phyloP scores from a whole-genome alignment of 2,329 filamentous ascomycete genomes.

The Diaporthe sp. region DNA sequence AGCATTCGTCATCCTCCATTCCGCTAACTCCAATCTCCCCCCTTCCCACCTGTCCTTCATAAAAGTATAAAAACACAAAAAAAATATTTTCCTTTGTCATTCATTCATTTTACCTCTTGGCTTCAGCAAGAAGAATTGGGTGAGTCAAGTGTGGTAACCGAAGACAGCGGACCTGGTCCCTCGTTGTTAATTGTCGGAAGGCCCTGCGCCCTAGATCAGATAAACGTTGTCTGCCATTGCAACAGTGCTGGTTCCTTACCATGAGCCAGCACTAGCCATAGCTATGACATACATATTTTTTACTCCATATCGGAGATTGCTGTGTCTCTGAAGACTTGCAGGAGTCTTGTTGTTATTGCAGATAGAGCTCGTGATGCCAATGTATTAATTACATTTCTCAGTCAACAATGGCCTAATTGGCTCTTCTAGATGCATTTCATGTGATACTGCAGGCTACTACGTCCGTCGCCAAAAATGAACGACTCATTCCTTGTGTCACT shows the following conservation, averaged over 20 bases:
- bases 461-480: neutral
- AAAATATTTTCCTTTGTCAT: conserved; percentile 5
- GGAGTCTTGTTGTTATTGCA: neutral
- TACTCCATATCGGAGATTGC: too few relatives aligned
- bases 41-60: neutral
- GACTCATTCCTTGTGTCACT: too few relatives aligned
- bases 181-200: conserved; percentile 19
- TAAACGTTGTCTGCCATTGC: neutral
- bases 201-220: conserved; percentile 31
- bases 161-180: conserved; percentile 16
- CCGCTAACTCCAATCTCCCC: neutral
- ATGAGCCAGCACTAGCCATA: neutral
- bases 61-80: neutral
- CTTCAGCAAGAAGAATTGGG: conserved; percentile 15
- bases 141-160: conserved; percentile 8
- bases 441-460: neutral
- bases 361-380: neutral
- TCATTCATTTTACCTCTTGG: neutral
- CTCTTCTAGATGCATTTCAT: neutral
- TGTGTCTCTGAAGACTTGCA: neutral
- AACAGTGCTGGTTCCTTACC: conserved; percentile 4
- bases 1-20: neutral
- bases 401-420: neutral
- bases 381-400: neutral
- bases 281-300: conserved; percentile 2